These are phyloP conservation scores for Fusarium sp. DNA, from an alignment of 2,329 filamentous ascomycete genomes.

Conservation along the genomic window DNA sequence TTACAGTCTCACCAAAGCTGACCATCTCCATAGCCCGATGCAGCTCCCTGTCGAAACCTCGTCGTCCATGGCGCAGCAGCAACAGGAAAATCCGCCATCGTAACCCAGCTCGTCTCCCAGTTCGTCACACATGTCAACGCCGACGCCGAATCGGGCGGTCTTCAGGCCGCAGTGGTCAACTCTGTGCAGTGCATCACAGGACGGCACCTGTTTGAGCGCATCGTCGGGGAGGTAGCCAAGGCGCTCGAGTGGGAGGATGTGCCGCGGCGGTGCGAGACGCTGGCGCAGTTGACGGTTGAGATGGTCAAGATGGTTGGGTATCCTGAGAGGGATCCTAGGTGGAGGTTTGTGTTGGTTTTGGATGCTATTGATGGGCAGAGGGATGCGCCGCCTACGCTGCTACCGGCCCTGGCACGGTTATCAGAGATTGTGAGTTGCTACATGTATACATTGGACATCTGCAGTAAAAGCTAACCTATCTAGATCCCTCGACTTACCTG, in stretches of 20 bases:
- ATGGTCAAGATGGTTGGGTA: slow-evolving; percentile 73
- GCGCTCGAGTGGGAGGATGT: slow-evolving; percentile 61
- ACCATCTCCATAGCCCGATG: slow-evolving; percentile 61
- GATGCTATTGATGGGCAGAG: slow-evolving; percentile 89
- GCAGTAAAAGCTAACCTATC: neutral
- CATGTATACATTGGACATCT: slow-evolving; percentile 15
- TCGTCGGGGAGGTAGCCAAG: slow-evolving; percentile 68
- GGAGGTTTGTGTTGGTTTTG: slow-evolving; percentile 83
- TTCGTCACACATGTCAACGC: slow-evolving; percentile 36
- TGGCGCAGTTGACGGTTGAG: slow-evolving; percentile 81
- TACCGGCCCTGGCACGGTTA: slow-evolving; percentile 84
- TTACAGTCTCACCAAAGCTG: neutral
- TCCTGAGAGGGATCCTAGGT: slow-evolving; percentile 49
- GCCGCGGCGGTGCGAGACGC: slow-evolving; percentile 79
- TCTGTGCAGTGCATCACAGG: slow-evolving; percentile 82
- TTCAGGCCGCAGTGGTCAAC: slow-evolving; percentile 72
- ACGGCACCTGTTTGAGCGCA: slow-evolving; percentile 81
- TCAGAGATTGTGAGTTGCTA: slow-evolving; percentile 76
- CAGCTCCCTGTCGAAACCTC: slow-evolving; percentile 79
- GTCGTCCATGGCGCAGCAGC: slow-evolving; percentile 87
- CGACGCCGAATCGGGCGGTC: slow-evolving; percentile 44
- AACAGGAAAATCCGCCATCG: slow-evolving; percentile 85
- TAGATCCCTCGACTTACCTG: slow-evolving; percentile 84
- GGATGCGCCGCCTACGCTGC: slow-evolving; percentile 81
- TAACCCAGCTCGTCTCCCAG: slow-evolving; percentile 59